Evolutionary conservation across 768 basidiomycete genomes (phyloP), one percentile per base, ranked within the genome.

Genomic region (Tubosaeta sp.): DNA sequence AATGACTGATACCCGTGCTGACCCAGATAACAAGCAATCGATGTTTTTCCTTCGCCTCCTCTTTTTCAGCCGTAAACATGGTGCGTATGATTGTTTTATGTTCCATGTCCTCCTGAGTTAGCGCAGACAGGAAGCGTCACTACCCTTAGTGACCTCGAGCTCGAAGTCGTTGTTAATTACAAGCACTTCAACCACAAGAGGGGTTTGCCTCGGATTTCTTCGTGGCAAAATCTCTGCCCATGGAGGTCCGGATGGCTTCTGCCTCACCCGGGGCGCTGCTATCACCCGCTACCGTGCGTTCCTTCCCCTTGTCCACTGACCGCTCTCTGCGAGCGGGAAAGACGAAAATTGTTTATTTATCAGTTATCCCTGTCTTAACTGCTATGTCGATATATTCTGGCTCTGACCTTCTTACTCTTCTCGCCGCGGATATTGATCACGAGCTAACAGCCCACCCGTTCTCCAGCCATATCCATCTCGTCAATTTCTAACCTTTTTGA

Each of bases 221-320:
- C 77, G 77, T 52, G 86, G 88, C 50, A 91, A 92, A 75, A 81
- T 95, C 59, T 95, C 96, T 24, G 85, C 86, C 31, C 79, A 87
- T 47, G 90, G 93, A 68, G 75, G 78, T 40, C 69, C 74, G 14
- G 82, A 91, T 68, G 92, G 92, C 49, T 81, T 91, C 77, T 79
- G 75, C 63, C 73, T 96, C 51, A 80, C 82, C 59, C 94, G 95
- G 76, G 76, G 80, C 49, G 65, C 72, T 48, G 82, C 92, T 43
- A 92, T 98, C 69, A 87, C 91, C 42, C 84, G 83, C 50, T 94
- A 95, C 73, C 60, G 95, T 97, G 72, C 82, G 93, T 86, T 42
- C 45, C 35, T 41, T 48, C 22, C 21, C 40, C 41, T 45, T 52
- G 19, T 25, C 43, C 58, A 22, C 34, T 43, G 52, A 56, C 58